Conservation (phyloP, 495 filamentous ascomycete genomes). For the Tuber aestivum region DNA sequence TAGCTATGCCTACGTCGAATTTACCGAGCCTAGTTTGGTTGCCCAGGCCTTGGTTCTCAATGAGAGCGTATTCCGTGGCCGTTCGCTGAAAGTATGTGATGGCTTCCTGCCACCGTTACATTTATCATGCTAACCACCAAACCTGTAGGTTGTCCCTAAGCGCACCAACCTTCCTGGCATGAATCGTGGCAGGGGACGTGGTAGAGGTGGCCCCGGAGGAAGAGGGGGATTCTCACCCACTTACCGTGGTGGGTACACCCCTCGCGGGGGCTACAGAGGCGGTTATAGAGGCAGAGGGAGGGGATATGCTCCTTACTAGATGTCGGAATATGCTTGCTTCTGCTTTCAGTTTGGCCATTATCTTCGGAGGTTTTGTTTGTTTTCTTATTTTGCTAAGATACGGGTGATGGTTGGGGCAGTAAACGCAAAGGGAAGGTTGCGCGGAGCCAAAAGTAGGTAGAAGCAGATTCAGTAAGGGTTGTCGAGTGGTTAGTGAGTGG, state of each 20-base stretch:
- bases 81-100: slow-evolving; percentile 78
- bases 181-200: slow-evolving; percentile 71
- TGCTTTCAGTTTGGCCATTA: slow-evolving; percentile 3
- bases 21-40: slow-evolving; percentile 88
- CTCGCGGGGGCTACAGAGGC: slow-evolving; percentile 72
- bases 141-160: slow-evolving; percentile 77
- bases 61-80: slow-evolving; percentile 90
- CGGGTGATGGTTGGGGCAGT: background rate
- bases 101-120: slow-evolving; percentile 15
- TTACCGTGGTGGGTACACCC: slow-evolving; percentile 56
- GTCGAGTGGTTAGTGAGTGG: slow-evolving; percentile 2
- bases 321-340: slow-evolving; percentile 10
- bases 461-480: slow-evolving; percentile 1
- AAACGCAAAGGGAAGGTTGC: slow-evolving; percentile 3
- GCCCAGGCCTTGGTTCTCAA: slow-evolving; percentile 91
- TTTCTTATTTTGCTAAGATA: slow-evolving; percentile 1
- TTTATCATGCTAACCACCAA: slow-evolving; percentile 7
- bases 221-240: slow-evolving; percentile 56
- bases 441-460: background rate
- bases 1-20: slow-evolving; percentile 99
- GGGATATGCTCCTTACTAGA: slow-evolving; percentile 75
- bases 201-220: slow-evolving; percentile 54
- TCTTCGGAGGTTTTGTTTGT: slow-evolving; percentile 1
- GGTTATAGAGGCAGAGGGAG: slow-evolving; percentile 71
- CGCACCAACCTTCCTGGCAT: slow-evolving; percentile 95